Percentiles rank a stretch among this genome's conserved stretches.
phyloP scores from a whole-genome alignment of 2,329 filamentous ascomycete species.

The Emericellopsis atlantica region DNA sequence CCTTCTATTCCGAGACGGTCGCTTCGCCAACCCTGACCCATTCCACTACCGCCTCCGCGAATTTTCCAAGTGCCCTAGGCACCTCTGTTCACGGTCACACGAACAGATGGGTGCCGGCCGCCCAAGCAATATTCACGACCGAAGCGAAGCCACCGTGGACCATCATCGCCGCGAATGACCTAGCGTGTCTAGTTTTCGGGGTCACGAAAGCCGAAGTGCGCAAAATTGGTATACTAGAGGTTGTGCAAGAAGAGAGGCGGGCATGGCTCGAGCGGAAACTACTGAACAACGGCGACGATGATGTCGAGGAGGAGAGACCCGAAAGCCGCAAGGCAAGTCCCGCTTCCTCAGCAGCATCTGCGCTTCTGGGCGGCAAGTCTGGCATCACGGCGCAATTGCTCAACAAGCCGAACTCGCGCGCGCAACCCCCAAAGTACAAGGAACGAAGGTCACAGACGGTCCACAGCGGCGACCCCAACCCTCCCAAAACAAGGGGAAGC shows the following conservation, averaged over 20 bases:
- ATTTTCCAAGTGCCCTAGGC: constrained; percentile 33
- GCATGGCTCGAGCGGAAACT: constrained; percentile 85
- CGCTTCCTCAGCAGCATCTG: constrained; percentile 28
- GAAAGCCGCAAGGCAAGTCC: constrained; percentile 21
- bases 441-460: constrained; percentile 51
- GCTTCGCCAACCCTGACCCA: constrained; percentile 28
- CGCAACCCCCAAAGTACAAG: constrained; percentile 37
- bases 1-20: constrained; percentile 44
- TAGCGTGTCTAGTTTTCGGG: constrained; percentile 97
- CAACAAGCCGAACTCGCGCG: constrained; percentile 61
- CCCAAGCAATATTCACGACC: constrained; percentile 97
- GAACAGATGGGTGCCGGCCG: constrained; percentile 78
- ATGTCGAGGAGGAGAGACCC: constrained; percentile 14
- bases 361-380: constrained; percentile 53
- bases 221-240: constrained; percentile 88
- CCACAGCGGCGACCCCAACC: constrained; percentile 40
- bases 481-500: constrained; percentile 38
- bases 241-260: constrained; percentile 80
- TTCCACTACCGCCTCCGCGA: constrained; percentile 17
- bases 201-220: constrained; percentile 92
- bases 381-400: constrained; percentile 82
- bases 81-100: constrained; percentile 73
- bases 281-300: constrained; percentile 32
- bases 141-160: constrained; percentile 85
- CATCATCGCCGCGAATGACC: constrained; percentile 88